Conservation (phyloP, 306 rosid genomes). For the Prunus fruticosa region DNA sequence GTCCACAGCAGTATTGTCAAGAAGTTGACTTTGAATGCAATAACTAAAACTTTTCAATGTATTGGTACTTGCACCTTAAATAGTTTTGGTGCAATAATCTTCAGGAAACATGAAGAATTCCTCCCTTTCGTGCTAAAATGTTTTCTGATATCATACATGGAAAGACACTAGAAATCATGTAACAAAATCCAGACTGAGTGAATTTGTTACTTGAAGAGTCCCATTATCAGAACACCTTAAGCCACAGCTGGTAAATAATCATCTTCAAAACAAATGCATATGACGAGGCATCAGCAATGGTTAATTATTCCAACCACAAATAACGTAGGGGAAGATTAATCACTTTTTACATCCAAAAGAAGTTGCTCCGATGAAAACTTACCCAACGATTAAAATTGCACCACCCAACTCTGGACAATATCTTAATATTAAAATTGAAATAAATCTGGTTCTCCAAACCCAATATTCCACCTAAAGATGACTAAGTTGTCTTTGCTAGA, state of each 20-base stretch:
- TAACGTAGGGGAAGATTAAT: not conserved
- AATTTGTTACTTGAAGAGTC: not conserved
- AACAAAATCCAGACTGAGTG: not conserved
- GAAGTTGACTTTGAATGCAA: no score
- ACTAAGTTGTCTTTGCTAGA: not conserved
- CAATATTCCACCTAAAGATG: not conserved
- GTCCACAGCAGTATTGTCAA: no score
- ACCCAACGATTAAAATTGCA: not conserved
- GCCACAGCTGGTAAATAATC: not conserved
- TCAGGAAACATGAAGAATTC: not conserved
- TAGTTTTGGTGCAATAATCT: no score
- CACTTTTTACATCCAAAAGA: not conserved
- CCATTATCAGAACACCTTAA: not conserved
- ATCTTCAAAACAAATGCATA: not conserved
- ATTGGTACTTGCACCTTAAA: no score
- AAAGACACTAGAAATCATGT: not conserved
- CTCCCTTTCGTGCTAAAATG: not conserved
- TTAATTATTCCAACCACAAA: not conserved
- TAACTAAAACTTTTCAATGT: no score
- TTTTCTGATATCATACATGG: not conserved
- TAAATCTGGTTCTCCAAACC: not conserved
- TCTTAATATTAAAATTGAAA: not conserved
- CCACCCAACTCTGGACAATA: not conserved
- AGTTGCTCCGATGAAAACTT: not conserved
- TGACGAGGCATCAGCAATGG: not conserved